Conservation (phyloP, 495 filamentous ascomycete genomes). For the Daldinia vernicosa region DNA sequence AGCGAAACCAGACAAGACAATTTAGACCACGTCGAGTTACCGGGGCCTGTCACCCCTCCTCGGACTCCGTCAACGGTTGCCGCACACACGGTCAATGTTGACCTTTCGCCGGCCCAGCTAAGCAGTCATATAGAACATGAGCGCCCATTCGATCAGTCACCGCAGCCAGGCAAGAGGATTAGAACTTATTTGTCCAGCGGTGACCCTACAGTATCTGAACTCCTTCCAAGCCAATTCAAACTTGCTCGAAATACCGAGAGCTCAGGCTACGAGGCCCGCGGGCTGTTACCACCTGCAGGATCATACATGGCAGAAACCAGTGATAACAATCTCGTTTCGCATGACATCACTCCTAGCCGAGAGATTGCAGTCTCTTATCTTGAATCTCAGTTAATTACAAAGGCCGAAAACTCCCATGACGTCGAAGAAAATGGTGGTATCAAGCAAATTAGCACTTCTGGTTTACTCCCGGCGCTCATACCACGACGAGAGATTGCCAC, state of each 20-base stretch:
- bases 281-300: slow-evolving; percentile 3
- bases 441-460: slow-evolving; percentile 8
- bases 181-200: slow-evolving; percentile 45
- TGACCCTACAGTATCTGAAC: slow-evolving; percentile 24
- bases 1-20: slow-evolving; percentile 21
- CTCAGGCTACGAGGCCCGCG: slow-evolving; percentile 8
- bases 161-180: slow-evolving; percentile 48
- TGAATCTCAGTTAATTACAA: slow-evolving; percentile 24
- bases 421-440: slow-evolving; percentile 20
- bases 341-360: slow-evolving; percentile 24
- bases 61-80: slow-evolving; percentile 30
- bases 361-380: slow-evolving; percentile 41
- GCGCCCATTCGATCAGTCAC: slow-evolving; percentile 50
- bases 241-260: slow-evolving; percentile 1
- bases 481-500: slow-evolving; percentile 36
- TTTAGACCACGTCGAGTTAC: slow-evolving; percentile 17
- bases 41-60: slow-evolving; percentile 24
- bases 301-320: not conserved
- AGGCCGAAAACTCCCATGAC: slow-evolving; percentile 7
- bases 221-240: slow-evolving; percentile 14
- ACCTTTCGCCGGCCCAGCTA: slow-evolving; percentile 48
- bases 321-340: not conserved
- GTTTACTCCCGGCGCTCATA: slow-evolving; percentile 23
- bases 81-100: slow-evolving; percentile 22
- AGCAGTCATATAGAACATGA: slow-evolving; percentile 53